Base-by-base conservation (phyloP, 352 stramenopile genomes). In the Pythium oligandrum region DNA sequence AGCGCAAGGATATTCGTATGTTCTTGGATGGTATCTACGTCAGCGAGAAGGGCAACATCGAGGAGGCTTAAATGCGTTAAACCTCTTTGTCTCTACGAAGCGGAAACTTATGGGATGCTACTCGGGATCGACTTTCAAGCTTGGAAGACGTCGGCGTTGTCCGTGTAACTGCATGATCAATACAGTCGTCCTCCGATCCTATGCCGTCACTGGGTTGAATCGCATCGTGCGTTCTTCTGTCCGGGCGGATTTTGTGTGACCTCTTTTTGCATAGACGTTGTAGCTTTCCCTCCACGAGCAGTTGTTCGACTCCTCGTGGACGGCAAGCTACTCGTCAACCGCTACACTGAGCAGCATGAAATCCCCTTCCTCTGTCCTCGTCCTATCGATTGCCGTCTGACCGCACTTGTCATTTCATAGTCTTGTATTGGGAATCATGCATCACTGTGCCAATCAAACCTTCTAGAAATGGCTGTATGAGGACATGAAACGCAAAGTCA, bases 11-110 rank as follows among this genome's bases (percentile, higher is more conserved):
- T 94, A 98, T 99, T 75, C 97, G 97, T 98, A 99, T 99, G 87
- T 99, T 99, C 88, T 86, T 99, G 47, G 97, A 99, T 76, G 97
- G 97, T 96, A 99, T 99, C 75, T 99, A 99, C 85, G 96, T 99
- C 50, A 98, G 84, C 42, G 96, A 99, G 72, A 99, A 98, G 87
- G 80, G 69, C 69, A 71, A 94, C 74, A 87, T 88, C 59, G 71
- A 90, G 49, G 72, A 81, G 45, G 58, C 78, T 7, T 88, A 90
- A 86, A 57, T 44, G 57, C 7, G n/a, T 11, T 45, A 45, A 48
- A 54, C 30, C 56, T 55, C 17, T 26, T 26, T 26, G 17, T 26
- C 17, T 26, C 17, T 26, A 26, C 17, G 17, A 26, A 26, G 17
- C 17, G 17, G 17, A 26, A 26, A 26, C 17, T 26, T 26, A 26